phyloP scores from a whole-genome alignment of 768 basidiomycete species.

The Crepidotus variabilis region DNA sequence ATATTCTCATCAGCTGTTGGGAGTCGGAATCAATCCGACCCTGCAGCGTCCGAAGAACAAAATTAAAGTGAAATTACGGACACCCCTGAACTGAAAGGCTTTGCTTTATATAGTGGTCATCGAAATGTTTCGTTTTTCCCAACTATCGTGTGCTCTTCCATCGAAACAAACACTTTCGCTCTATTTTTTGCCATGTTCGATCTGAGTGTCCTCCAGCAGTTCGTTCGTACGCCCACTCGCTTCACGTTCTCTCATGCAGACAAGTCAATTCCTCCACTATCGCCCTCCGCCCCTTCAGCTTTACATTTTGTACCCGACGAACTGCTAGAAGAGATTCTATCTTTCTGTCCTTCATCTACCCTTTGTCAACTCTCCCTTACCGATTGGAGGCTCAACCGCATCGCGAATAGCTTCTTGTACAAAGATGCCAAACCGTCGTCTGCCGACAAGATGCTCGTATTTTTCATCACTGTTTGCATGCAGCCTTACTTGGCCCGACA shows the following conservation, averaged over 20 bases:
- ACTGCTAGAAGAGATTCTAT: background rate
- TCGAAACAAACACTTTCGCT: background rate
- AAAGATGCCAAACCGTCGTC: background rate
- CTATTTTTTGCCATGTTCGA: background rate
- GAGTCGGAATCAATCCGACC: too few species aligned
- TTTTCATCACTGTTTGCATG: background rate
- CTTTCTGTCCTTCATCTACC: background rate
- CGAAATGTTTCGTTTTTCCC: background rate
- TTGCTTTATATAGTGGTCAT: too few species aligned
- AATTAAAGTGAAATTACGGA: too few species aligned
- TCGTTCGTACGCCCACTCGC: background rate
- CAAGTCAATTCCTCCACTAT: background rate
- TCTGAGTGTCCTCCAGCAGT: background rate
- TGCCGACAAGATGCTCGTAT: background rate
- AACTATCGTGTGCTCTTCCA: background rate
- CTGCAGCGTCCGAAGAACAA: too few species aligned
- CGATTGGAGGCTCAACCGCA: background rate
- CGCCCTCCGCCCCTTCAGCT: background rate
- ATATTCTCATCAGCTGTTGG: too few species aligned
- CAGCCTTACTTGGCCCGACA: background rate
- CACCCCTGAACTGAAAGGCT: too few species aligned
- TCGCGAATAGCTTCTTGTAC: background rate
- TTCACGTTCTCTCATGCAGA: background rate
- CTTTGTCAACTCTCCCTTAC: background rate
- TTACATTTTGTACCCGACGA: background rate